Evolutionary conservation across 345 rosid genomes (phyloP).

Genomic region (Moringa oleifera): DNA sequence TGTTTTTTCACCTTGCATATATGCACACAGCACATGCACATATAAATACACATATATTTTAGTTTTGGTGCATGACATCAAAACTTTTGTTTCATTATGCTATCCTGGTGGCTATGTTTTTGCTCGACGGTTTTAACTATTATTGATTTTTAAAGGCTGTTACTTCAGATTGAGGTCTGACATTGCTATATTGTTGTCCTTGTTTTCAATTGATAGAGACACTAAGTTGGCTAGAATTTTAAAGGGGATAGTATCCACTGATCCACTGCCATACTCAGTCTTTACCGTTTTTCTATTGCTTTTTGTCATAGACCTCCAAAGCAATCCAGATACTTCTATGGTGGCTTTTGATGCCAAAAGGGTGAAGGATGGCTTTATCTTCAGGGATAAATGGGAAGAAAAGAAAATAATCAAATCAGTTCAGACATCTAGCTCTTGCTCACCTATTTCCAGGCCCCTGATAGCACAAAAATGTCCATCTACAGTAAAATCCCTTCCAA

Average conservation of each 20-base stretch:
- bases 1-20: constrained; percentile 12
- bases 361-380: constrained; percentile 33
- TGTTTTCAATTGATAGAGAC: neutral
- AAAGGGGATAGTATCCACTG: constrained; percentile 5
- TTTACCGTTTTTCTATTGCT: constrained; percentile 11
- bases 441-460: constrained; percentile 22
- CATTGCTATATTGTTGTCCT: neutral
- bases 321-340: constrained; percentile 14
- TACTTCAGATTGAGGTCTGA: neutral
- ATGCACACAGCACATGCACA: no score
- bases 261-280: neutral
- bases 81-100: neutral
- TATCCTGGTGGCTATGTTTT: constrained; percentile 8
- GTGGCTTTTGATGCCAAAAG: constrained; percentile 20
- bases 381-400: constrained; percentile 25
- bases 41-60: no score
- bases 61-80: neutral
- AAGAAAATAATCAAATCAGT: constrained; percentile 28
- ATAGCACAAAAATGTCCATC: constrained; percentile 24
- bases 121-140: constrained; percentile 1
- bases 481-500: constrained; percentile 31
- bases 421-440: constrained; percentile 29
- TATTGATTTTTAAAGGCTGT: neutral
- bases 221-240: neutral
- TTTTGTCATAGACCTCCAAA: constrained; percentile 27